Evolutionary conservation across 768 basidiomycete genomes (phyloP), one percentile per base, ranked within the genome.

Genomic region (Auriculariales sp.): DNA sequence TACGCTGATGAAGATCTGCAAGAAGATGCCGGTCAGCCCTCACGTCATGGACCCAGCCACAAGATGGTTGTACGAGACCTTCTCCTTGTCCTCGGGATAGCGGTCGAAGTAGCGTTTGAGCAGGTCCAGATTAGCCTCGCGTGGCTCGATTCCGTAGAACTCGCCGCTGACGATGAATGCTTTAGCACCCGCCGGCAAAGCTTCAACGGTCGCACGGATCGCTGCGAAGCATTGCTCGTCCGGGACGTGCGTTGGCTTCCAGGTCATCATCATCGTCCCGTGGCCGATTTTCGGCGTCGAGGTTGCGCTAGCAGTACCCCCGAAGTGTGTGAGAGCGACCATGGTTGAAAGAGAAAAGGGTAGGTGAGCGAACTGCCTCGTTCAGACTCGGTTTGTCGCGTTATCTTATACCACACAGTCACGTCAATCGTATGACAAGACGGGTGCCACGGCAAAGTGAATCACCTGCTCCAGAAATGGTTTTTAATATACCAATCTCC

Each of bases 181-280:
- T 57, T 75, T 75, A 28, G 60, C 62, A 14, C 69, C 72, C 0
- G 64, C 54, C 1, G 71, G 70, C 29, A 72, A 56, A 0, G 65
- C 60, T 31, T 70, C 65, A 51, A 75, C 56, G 4, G 69, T 71
- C 10, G 70, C 71, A 58, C 75, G 77, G 64, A 83, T 80, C 2
- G 77, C 66, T 19, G 71, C 74, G 53, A 84, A 81, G 7, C 73
- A 73, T 29, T 75, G 68, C 48, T 78, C 78, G 50, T 83, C 79
- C 1, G 75, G 63, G 29, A 71, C 61, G 9, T 68, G 66, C 15
- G 57, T 61, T 9, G 70, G 65, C 14, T 56, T 71, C 78, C 71
- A 74, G 17, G 39, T 44, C 39, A 44, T 44, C 4, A 22, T 4
- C 39, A 44, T 44, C 12, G 27, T 19, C 22, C 39, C 39, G 15